Percentiles rank a stretch among this genome's conserved stretches.
Conservation (phyloP, 1,139 yeast genomes). For the Debaryomyces coudertii region DNA sequence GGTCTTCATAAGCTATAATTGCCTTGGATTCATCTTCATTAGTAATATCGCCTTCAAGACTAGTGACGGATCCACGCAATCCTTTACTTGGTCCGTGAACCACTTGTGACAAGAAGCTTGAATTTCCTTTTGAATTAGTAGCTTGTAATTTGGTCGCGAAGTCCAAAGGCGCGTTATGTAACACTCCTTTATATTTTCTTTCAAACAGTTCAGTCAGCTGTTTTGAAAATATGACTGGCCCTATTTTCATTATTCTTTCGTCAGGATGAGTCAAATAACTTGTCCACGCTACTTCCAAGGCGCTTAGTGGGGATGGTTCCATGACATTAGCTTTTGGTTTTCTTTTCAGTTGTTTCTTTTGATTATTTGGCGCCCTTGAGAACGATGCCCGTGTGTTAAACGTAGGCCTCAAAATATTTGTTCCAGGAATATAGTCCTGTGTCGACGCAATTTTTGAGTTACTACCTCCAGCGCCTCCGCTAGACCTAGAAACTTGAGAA, state of each 20-base stretch:
- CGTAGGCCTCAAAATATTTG: conserved; percentile 58
- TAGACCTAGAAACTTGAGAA: conserved; percentile 8
- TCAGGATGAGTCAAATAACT: conserved; percentile 58
- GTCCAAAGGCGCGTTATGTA: conserved; percentile 65
- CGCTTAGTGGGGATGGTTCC: conserved; percentile 59
- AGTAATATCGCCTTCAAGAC: conserved; percentile 15
- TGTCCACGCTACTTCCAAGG: conserved; percentile 72
- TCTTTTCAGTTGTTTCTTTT: conserved; percentile 17
- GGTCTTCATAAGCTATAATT: conserved; percentile 29
- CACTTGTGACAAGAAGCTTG: conserved; percentile 54
- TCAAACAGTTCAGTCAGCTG: conserved; percentile 54
- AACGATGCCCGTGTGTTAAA: conserved; percentile 29
- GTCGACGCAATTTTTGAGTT: conserved; percentile 6
- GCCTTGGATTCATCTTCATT: conserved; percentile 34
- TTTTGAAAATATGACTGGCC: conserved; percentile 47
- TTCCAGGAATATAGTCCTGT: conserved; percentile 56
- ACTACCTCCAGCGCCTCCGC: conserved; percentile 6
- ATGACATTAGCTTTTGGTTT: conserved; percentile 33
- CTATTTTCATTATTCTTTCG: conserved; percentile 73
- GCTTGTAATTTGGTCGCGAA: conserved; percentile 28
- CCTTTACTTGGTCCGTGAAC: conserved; percentile 52
- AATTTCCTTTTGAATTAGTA: conserved; percentile 24
- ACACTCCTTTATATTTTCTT: conserved; percentile 55
- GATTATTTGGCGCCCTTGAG: conserved; percentile 24
- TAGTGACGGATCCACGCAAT: conserved; percentile 23